Evolutionary conservation across 2,329 filamentous ascomycete species (phyloP), one percentile per base, ranked within the genome.

Genomic region (Colletotrichum incanum): DNA sequence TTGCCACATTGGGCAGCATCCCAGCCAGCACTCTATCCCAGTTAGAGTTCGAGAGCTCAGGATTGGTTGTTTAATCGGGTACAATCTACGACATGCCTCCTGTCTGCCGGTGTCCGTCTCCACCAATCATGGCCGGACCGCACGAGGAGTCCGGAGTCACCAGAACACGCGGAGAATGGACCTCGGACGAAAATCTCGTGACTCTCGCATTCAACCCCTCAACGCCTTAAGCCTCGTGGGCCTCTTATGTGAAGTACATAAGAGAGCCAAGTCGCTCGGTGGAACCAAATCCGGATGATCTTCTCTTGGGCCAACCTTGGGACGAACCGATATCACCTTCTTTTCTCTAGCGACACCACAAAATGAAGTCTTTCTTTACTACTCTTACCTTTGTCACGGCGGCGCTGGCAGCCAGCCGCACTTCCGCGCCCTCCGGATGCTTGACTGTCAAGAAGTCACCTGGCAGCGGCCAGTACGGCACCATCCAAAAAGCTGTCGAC

Each of bases 401-500:
- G 45, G 74, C 67, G 37, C 60, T 76, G 63, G 74, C 73, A 39
- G 76, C 76, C 39, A 70, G 75, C 23, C 78, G 80, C 54, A 82
- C 80, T 1, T 65, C 74, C 6, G 74, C 81, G 3, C 80, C 80
- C 0, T 65, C 74, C 1, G 80, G 80, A 23, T 80, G 79, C 54
- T 72, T 79, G 28, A 76, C 78, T 14, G 81, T 82, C 43, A 77
- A 77, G 55, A 76, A 80, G 71, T 67, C 72, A 18, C 73, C 73
- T 18, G 45, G 26, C 41, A 67, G 58, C 56, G 74, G 74, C 4
- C 77, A 75, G 26, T 80, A 77, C 54, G 75, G 74, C 5, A 79
- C 69, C 1, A 76, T 77, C 52, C 88, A 90, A 76, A 80, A 85
- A 23, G 91, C 91, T 11, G 86, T 93, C 68, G 78, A 89, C 75